Conservation (phyloP, 2,329 filamentous ascomycete species). For the Berkeleyomyces basicola region DNA sequence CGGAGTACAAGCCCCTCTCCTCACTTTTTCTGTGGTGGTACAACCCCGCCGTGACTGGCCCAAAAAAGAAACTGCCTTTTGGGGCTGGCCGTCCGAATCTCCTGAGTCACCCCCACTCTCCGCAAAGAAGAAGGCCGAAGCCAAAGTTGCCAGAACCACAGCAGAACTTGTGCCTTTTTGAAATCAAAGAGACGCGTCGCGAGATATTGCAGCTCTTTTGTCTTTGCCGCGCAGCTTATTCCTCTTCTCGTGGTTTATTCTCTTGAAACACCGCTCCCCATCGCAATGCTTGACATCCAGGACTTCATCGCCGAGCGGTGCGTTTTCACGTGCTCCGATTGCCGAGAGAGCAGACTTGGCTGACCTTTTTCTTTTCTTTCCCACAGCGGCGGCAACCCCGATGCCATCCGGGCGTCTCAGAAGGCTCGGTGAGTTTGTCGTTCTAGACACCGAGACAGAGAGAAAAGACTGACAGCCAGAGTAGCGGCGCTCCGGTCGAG, state of each 20-base stretch:
- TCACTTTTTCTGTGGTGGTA: neutral
- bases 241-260: neutral
- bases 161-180: neutral
- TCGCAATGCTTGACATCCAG: slow-evolving; percentile 54
- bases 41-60: neutral
- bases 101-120: neutral
- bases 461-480: neutral
- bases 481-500: slow-evolving; percentile 47
- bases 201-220: neutral
- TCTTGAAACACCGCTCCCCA: neutral
- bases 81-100: neutral
- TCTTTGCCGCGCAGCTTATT: neutral
- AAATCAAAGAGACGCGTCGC: neutral
- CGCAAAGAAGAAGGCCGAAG: neutral
- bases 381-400: slow-evolving; percentile 62
- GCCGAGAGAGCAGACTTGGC: too few relatives aligned
- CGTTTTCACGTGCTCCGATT: neutral
- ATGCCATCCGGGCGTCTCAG: slow-evolving; percentile 85
- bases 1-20: neutral
- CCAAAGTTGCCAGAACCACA: too few relatives aligned
- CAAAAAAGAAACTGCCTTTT: neutral
- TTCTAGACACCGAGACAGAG: neutral
- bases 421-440: slow-evolving; percentile 44
- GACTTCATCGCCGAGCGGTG: slow-evolving; percentile 60
- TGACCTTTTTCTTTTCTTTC: neutral